These are phyloP conservation scores for Incumbomyces lentus DNA, from an alignment of 2,329 filamentous ascomycete species.

Conservation along the genomic window DNA sequence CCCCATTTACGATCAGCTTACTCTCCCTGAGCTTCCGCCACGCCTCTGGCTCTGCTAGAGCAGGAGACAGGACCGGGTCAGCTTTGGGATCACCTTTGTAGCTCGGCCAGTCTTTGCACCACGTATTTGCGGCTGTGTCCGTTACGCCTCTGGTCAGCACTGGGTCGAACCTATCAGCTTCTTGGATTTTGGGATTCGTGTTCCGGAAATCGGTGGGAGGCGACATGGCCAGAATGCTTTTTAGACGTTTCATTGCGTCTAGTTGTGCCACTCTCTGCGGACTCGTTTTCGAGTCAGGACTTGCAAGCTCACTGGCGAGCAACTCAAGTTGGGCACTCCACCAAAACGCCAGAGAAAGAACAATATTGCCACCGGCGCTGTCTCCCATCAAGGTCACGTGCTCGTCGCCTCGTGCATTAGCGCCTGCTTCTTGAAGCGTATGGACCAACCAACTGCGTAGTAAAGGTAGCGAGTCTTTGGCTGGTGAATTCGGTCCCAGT, in stretches of 20 bases:
- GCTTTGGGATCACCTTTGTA: neutral
- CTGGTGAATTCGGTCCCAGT: conserved; percentile 44
- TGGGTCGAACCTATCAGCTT: conserved; percentile 35
- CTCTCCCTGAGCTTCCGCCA: conserved; percentile 29
- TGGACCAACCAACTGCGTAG: conserved; percentile 37
- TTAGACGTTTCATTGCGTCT: neutral
- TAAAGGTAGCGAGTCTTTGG: conserved; percentile 37
- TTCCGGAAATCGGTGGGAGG: conserved; percentile 42
- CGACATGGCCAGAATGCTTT: conserved; percentile 34
- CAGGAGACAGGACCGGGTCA: conserved; percentile 41
- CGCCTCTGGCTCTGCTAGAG: conserved; percentile 29
- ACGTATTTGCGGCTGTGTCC: conserved; percentile 32
- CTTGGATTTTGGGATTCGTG: conserved; percentile 34
- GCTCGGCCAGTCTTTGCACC: conserved; percentile 30
- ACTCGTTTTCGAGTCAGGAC: neutral
- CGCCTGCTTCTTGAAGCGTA: conserved; percentile 31
- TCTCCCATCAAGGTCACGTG: conserved; percentile 44
- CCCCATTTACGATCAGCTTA: conserved; percentile 41
- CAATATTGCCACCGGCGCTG: conserved; percentile 46
- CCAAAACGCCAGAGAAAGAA: conserved; percentile 26
- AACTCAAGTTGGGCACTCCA: conserved; percentile 7
- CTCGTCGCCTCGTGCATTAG: conserved; percentile 25
- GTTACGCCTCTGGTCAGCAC: conserved; percentile 35
- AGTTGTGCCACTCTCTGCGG: neutral
- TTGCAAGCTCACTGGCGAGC: neutral